These are phyloP conservation scores for Wickerhamiella shivajii DNA, from an alignment of 805 yeast species.

Conservation along the genomic window DNA sequence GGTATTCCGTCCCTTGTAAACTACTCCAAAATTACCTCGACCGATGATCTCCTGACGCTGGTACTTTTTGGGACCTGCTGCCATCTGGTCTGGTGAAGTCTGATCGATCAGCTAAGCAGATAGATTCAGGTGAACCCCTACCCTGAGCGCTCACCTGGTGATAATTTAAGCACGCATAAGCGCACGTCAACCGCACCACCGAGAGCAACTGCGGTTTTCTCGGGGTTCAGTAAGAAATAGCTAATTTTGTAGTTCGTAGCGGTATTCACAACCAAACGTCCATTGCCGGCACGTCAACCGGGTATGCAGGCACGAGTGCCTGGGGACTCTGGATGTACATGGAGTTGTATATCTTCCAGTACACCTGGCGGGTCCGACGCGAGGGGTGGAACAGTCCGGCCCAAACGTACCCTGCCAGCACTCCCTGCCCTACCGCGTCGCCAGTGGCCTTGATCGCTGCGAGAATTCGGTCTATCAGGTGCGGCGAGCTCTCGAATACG, in stretches of 20 bases:
- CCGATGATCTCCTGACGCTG: conserved; percentile 86
- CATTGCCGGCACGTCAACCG: conserved; percentile 33
- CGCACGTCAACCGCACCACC: too few relatives aligned
- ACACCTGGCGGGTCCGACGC: conserved; percentile 63
- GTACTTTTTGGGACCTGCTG: too few relatives aligned
- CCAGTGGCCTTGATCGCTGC: conserved; percentile 69
- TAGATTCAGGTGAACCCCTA: too few relatives aligned
- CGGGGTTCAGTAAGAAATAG: too few relatives aligned
- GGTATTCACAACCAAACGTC: conserved; percentile 31
- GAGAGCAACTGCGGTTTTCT: too few relatives aligned
- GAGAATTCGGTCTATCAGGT: conserved; percentile 67
- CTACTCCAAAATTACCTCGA: conserved; percentile 93
- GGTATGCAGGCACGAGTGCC: conserved; percentile 71
- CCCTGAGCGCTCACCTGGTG: too few relatives aligned
- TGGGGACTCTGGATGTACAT: conserved; percentile 64
- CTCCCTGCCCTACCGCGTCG: conserved; percentile 60
- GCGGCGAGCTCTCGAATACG: conserved; percentile 88
- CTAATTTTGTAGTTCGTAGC: too few relatives aligned
- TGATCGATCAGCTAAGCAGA: too few relatives aligned
- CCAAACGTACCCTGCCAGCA: conserved; percentile 61
- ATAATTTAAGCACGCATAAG: too few relatives aligned
- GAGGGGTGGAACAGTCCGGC: conserved; percentile 93
- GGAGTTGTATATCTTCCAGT: conserved; percentile 70
- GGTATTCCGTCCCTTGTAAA: conserved; percentile 56
- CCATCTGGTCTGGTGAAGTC: too few relatives aligned